Conservation (phyloP, 2,329 filamentous ascomycete species). For the Trichoderma brevicompactum region DNA sequence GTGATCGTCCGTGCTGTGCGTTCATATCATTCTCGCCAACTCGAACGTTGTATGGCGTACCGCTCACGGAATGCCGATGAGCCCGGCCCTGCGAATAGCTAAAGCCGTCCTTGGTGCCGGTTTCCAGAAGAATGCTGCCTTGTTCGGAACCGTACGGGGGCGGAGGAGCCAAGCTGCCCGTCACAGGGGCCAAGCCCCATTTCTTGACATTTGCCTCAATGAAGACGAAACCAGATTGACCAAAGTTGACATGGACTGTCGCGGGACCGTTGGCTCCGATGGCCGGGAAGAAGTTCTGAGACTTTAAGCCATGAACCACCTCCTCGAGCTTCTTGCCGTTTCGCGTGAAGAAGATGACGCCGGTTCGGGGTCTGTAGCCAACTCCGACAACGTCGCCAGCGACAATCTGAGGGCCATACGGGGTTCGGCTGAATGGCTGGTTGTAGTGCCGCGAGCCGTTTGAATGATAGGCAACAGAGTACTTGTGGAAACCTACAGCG, state of each 20-base stretch:
- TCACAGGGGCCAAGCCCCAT: slow-evolving; percentile 96
- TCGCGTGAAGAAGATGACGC: slow-evolving; percentile 95
- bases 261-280: slow-evolving; percentile 95
- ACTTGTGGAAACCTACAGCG: slow-evolving; percentile 78
- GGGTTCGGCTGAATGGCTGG: slow-evolving; percentile 81
- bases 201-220: slow-evolving; percentile 99
- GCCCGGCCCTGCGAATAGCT: slow-evolving; percentile 49
- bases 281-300: slow-evolving; percentile 96
- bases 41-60: slow-evolving; percentile 46
- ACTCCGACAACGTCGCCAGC: slow-evolving; percentile 97
- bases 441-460: slow-evolving; percentile 86
- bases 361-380: slow-evolving; percentile 91
- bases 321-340: slow-evolving; percentile 98
- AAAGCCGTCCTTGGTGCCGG: slow-evolving; percentile 69
- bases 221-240: slow-evolving; percentile 96
- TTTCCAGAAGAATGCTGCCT: slow-evolving; percentile 91
- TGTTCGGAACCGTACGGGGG: slow-evolving; percentile 97
- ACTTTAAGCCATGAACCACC: slow-evolving; percentile 87
- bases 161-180: slow-evolving; percentile 89
- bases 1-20: slow-evolving; percentile 71
- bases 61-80: slow-evolving; percentile 53
- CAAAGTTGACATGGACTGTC: slow-evolving; percentile 94
- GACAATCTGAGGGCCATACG: slow-evolving; percentile 81
- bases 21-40: slow-evolving; percentile 54
- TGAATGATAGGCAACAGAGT: slow-evolving; percentile 89